Base-by-base conservation (phyloP, 176 grass and related monocot species). In the Raddia distichophylla region DNA sequence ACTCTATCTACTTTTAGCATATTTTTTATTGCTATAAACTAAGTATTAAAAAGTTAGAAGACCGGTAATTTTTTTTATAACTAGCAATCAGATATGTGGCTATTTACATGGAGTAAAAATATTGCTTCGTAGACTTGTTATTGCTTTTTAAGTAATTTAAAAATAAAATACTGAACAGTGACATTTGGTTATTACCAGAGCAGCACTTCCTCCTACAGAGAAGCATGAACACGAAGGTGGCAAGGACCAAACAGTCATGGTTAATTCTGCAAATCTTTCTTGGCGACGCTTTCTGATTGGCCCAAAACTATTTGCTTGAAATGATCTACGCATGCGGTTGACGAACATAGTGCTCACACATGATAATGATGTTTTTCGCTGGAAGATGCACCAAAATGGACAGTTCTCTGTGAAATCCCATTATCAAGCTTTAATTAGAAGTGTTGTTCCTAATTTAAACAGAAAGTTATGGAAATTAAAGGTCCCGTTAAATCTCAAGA, bases 131-230 rank as follows among this genome's bases (percentile, higher is more conserved):
- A 19, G 42, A 49, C 8, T 77, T 52, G 32, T 74, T 77, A 7
- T 51, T 78, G 57, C 46, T 80, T 75, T 81, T 7, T 11, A 1
- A 74, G 22, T 55, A 52, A 46, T 79, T 73, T 78, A 27, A 22
- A 59, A 77, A 40, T 37, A 40, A 43, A 83, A 37, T 69, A 64
- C 20, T n/a, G 46, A 65, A 48, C 54, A 61, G 13, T 88, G 40
- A 65, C 80, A 83, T 67, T 79, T 75, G 64, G 46, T 83, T 87
- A 49, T 85, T 76, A 65, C 51, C 64, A 89, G 87, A 77, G 20
- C 20, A 54, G 3, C n/a, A 2, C 77, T 89, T 76, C 82, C 77
- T 81, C 27, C 57, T 50, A 40, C 54, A 40, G 86, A 70, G 77
- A 59, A 64, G 71, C 71, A 89, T 89, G 56, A 18, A 19, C 77